A percentile compares a stretch with the other conserved stretches of the same genome.
Evolutionary conservation across 163 green algal species (phyloP).

Genomic region (Chlamydomonas reinhardtii): DNA sequence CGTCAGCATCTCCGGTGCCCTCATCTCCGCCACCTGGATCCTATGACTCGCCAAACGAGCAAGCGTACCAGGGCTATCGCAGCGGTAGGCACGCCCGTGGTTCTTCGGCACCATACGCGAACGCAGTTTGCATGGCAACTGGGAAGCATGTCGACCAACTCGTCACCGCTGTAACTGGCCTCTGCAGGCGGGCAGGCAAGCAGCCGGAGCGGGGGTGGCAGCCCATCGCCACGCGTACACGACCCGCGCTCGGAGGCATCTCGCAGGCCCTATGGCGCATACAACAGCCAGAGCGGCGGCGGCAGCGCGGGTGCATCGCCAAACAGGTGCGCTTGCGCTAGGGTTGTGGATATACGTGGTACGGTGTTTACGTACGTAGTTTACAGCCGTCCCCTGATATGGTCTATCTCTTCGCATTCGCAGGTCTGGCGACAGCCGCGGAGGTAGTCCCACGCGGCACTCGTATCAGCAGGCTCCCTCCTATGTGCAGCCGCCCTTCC

Average conservation of each 20-base stretch:
- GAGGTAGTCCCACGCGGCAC: not conserved
- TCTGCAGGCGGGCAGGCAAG: not conserved
- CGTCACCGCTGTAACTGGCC: no score
- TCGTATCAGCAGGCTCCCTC: not conserved
- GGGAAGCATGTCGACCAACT: no score
- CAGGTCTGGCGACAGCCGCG: conserved; percentile 7
- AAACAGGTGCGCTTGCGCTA: not conserved
- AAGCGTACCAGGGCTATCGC: not conserved
- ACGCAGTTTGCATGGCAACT: no score
- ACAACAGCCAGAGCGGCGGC: not conserved
- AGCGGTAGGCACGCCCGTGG: not conserved
- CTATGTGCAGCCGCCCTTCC: conserved; percentile 31
- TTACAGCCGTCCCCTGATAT: not conserved
- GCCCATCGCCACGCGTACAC: not conserved
- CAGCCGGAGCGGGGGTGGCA: not conserved
- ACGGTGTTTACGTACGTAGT: not conserved
- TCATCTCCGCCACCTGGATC: not conserved
- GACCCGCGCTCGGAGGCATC: not conserved
- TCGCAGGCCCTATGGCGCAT: conserved; percentile 1
- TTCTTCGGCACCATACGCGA: no score
- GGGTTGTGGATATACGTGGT: no score
- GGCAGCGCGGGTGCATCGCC: not conserved
- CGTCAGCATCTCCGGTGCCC: not conserved
- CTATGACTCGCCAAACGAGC: conserved; percentile 16
- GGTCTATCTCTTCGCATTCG: not conserved